Percentiles rank a stretch among this genome's conserved stretches.
Conservation (phyloP, 78 protist genomes). For the Tieghemostelium lacteum region DNA sequence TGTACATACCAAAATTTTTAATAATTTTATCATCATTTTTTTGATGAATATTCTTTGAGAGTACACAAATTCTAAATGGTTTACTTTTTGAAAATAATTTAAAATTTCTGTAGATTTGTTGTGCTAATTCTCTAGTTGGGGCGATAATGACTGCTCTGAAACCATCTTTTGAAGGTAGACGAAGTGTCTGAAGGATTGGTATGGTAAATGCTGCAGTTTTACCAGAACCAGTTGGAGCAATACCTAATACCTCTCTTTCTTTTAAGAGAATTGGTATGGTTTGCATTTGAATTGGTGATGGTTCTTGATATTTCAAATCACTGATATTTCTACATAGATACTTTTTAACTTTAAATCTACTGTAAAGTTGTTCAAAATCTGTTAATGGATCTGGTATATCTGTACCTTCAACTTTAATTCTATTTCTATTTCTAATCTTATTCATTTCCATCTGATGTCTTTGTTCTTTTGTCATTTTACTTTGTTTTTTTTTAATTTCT, state of each 20-base stretch:
- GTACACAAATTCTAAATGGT: slow-evolving; percentile 52
- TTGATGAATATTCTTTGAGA: slow-evolving; percentile 41
- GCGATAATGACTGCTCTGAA: slow-evolving; percentile 87
- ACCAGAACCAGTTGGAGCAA: slow-evolving; percentile 97
- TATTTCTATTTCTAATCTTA: slow-evolving; percentile 13
- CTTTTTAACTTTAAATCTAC: slow-evolving; percentile 12
- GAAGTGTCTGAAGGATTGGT: slow-evolving; percentile 84
- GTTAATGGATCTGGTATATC: slow-evolving; percentile 64
- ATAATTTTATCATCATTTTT: slow-evolving; percentile 1
- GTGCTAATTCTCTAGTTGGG: slow-evolving; percentile 94
- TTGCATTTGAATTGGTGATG: slow-evolving; percentile 86
- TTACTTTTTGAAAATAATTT: slow-evolving; percentile 20
- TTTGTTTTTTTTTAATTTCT: background rate
- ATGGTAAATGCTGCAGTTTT: slow-evolving; percentile 92
- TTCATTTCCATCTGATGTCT: slow-evolving; percentile 22
- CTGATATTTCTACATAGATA: slow-evolving; percentile 28
- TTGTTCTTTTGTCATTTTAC: slow-evolving; percentile 9
- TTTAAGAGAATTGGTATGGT: slow-evolving; percentile 72
- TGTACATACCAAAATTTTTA: slow-evolving; percentile 44
- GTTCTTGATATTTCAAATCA: slow-evolving; percentile 30
- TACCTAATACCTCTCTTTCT: slow-evolving; percentile 89
- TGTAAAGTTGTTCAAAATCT: slow-evolving; percentile 21
- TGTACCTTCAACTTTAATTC: slow-evolving; percentile 56
- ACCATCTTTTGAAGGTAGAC: slow-evolving; percentile 47
- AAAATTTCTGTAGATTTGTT: slow-evolving; percentile 84